Conservation (phyloP, 2,329 filamentous ascomycete genomes). For the Pseudogymnoascus sp. region DNA sequence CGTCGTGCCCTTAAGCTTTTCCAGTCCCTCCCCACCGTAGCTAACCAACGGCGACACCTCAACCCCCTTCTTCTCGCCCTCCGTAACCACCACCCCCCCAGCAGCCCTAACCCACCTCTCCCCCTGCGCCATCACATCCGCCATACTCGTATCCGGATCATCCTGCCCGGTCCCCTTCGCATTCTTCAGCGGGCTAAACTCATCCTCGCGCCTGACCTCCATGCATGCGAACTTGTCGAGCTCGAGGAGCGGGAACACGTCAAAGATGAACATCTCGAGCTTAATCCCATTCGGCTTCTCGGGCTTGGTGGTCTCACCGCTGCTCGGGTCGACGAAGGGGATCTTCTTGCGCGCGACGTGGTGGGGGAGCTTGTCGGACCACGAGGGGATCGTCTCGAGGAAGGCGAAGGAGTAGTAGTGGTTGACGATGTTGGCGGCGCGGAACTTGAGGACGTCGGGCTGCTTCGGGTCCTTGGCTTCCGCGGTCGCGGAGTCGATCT, state of each 20-base stretch:
- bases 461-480: conserved; percentile 81
- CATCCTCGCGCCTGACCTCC: conserved; percentile 93
- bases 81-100: conserved; percentile 65
- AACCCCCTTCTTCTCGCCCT: conserved; percentile 56
- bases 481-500: conserved; percentile 84
- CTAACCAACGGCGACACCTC: conserved; percentile 90
- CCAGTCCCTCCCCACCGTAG: conserved; percentile 65
- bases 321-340: conserved; percentile 67
- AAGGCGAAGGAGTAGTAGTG: conserved; percentile 98
- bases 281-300: conserved; percentile 97
- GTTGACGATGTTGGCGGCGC: conserved; percentile 98
- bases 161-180: conserved; percentile 76
- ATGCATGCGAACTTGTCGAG: conserved; percentile 89
- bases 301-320: conserved; percentile 76
- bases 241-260: conserved; percentile 84
- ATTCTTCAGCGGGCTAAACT: conserved; percentile 98
- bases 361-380: conserved; percentile 80
- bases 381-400: conserved; percentile 80
- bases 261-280: conserved; percentile 98
- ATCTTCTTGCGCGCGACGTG: conserved; percentile 99
- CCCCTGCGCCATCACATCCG: conserved; percentile 84
- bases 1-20: conserved; percentile 44
- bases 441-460: conserved; percentile 79
- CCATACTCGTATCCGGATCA: conserved; percentile 85
- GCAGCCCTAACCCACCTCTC: conserved; percentile 75